Conservation (phyloP, 306 rosid genomes). For the Oemleria cerasiformis region DNA sequence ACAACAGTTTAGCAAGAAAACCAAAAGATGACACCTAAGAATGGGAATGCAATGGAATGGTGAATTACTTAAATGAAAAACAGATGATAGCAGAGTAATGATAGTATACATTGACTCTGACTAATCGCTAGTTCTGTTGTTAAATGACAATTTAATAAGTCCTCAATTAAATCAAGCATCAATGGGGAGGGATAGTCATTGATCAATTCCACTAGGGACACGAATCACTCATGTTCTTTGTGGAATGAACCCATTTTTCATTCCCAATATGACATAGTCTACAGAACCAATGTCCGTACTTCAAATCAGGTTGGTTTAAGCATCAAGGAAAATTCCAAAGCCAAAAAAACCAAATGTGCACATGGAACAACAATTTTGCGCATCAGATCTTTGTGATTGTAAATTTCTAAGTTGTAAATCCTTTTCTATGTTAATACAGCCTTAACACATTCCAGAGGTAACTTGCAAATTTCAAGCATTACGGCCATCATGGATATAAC, state of each 20-base stretch:
- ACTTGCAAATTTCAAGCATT: background rate
- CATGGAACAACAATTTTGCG: background rate
- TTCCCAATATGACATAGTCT: background rate
- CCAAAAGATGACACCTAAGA: background rate
- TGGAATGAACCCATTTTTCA: background rate
- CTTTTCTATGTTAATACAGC: background rate
- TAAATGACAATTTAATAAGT: background rate
- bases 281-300: background rate
- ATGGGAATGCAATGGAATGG: background rate
- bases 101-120: background rate
- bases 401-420: background rate
- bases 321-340: background rate
- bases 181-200: background rate
- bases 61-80: background rate
- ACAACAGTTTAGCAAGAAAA: slow-evolving; percentile 19
- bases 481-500: background rate
- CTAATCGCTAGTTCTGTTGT: background rate
- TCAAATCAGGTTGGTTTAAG: background rate
- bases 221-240: background rate
- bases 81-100: background rate
- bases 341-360: background rate
- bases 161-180: background rate
- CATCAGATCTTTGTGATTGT: background rate
- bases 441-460: background rate
- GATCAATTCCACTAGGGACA: background rate